Evolutionary conservation across 805 yeast genomes (phyloP).

Genomic region (Barnettozyma wickerhamii): DNA sequence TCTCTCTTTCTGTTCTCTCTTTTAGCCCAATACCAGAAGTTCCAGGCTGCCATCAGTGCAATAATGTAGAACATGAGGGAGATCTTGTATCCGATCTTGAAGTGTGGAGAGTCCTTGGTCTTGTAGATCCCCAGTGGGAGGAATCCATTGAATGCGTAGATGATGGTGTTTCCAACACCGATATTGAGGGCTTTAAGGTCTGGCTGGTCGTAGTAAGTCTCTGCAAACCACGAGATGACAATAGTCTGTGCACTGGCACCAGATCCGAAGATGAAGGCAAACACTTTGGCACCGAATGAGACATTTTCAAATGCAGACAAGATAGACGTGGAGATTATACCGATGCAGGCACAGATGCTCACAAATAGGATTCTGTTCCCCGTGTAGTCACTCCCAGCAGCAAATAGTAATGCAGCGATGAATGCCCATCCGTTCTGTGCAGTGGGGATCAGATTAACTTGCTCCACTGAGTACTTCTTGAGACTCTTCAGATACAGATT

Average conservation of each 20-base stretch:
- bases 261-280: constrained; percentile 2
- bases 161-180: constrained; percentile 1
- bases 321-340: background rate
- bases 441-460: constrained; percentile 3
- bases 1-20: background rate
- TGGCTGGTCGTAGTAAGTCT: constrained; percentile 1
- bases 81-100: constrained; percentile 1
- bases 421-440: background rate
- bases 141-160: constrained; percentile 3
- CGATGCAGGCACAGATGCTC: background rate
- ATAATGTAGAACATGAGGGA: constrained; percentile 1
- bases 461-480: background rate
- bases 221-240: constrained; percentile 2
- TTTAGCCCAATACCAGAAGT: background rate
- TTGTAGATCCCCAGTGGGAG: constrained; percentile 1
- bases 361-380: background rate
- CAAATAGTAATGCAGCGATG: background rate
- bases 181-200: constrained; percentile 3
- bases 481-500: background rate
- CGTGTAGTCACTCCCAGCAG: constrained; percentile 1
- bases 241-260: constrained; percentile 1
- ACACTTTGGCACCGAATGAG: background rate
- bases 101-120: background rate
- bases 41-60: background rate
- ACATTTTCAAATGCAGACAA: background rate